phyloP scores from a whole-genome alignment of 1,139 yeast genomes.

The Sugiyamaella neomexicana region DNA sequence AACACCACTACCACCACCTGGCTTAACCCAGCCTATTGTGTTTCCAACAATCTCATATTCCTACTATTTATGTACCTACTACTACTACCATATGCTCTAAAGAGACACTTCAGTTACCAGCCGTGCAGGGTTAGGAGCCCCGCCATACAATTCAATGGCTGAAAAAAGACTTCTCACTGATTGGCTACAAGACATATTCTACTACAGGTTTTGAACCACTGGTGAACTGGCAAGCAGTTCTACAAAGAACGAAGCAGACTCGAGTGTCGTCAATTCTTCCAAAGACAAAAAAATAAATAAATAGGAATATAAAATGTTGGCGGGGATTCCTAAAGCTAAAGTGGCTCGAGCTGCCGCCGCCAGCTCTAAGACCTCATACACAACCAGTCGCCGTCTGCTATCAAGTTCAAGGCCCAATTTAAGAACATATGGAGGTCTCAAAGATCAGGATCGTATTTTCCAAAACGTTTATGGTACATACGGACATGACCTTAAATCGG shows the following conservation, averaged over 20 bases:
- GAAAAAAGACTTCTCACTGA: conserved; percentile 13
- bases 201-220: too few relatives aligned
- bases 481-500: conserved; percentile 72
- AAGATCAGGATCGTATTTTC: conserved; percentile 81
- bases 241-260: too few relatives aligned
- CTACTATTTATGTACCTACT: too few relatives aligned
- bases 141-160: conserved; percentile 1
- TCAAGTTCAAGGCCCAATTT: conserved; percentile 8
- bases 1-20: too few relatives aligned
- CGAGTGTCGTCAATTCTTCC: not conserved
- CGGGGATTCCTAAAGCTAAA: not conserved
- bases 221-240: too few relatives aligned
- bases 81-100: too few relatives aligned
- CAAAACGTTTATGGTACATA: conserved; percentile 76
- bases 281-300: not conserved
- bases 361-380: not conserved
- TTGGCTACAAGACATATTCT: too few relatives aligned
- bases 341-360: not conserved
- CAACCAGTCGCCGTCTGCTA: not conserved
- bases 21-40: too few relatives aligned
- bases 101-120: not conserved
- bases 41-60: too few relatives aligned
- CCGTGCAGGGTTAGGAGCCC: not conserved
- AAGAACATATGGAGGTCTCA: conserved; percentile 62
- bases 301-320: conserved; percentile 6